Percentiles rank a stretch among this genome's conserved stretches.
These are phyloP conservation scores for Cardamine chenopodiifolia DNA, from an alignment of 345 rosid genomes.

Conservation along the genomic window DNA sequence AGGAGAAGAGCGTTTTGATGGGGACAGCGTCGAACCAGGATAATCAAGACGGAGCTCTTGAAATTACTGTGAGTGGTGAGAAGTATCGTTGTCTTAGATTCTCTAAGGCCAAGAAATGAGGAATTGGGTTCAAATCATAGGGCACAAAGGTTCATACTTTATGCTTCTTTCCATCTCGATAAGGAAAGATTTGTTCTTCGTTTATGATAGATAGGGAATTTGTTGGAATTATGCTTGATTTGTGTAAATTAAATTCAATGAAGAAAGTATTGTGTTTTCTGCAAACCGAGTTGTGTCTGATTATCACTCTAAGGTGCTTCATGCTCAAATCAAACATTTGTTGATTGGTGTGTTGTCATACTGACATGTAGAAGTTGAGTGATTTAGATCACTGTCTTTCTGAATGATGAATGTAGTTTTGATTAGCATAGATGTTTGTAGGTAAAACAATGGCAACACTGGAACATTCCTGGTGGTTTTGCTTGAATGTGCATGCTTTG, in stretches of 20 bases:
- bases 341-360: conserved; percentile 8
- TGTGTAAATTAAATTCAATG: conserved; percentile 23
- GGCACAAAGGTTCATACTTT: neutral
- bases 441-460: no score
- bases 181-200: conserved; percentile 17
- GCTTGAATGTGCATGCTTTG: neutral
- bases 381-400: neutral
- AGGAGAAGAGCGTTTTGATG: conserved; percentile 97
- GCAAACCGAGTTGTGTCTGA: neutral
- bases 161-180: neutral
- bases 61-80: conserved; percentile 95
- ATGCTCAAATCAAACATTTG: neutral
- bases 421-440: neutral
- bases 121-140: neutral
- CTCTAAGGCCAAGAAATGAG: conserved; percentile 88
- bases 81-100: conserved; percentile 91
- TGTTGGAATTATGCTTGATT: conserved; percentile 6
- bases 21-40: conserved; percentile 96
- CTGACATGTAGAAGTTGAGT: neutral
- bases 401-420: conserved; percentile 5
- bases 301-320: conserved; percentile 14
- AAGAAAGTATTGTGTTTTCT: conserved; percentile 18
- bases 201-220: conserved; percentile 18
- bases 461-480: neutral
- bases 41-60: conserved; percentile 95